Base-by-base conservation (phyloP, 2,329 filamentous ascomycete genomes). In the Stachybotrys chlorohalonatus region DNA sequence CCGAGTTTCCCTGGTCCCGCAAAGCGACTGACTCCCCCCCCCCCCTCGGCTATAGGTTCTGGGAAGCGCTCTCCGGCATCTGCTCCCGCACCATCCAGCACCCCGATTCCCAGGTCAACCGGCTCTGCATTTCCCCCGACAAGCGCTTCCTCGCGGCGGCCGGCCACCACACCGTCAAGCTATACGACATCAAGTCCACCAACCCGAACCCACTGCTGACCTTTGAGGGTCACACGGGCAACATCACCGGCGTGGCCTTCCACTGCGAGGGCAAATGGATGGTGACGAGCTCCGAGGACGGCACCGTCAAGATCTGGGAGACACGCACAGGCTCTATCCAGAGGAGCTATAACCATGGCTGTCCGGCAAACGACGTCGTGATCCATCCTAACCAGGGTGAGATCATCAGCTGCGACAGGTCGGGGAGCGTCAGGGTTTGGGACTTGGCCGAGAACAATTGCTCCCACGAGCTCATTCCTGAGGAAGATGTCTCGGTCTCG, bases 221-320 rank as follows among this genome's bases (percentile, higher is more conserved):
- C 17, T 97, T 99, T 65, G 93, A 97, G 68, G 94, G 94, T 47
- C 94, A 99, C 73, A 94, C 90, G 11, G 90, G 86, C 61, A 99
- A 99, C 66, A 87, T 99, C 68, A 99, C 94, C 0, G 94, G 94
- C 48, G 89, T 99, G 50, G 92, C 92, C 11, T 99, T 99, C 69
- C 94, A 99, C 71, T 97, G 93, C 70, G 94, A 99, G 72, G 92
- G 93, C 11, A 99, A 99, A 75, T 99, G 94, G 94, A 96, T 99
- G 89, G 94, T 97, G 16, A 99, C 94, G 9, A 95, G 89, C 70
- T 95, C 90, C 50, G 94, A 99, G 72, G 94, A 99, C 67, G 90
- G 92, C 64, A 95, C 90, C 0, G 92, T 96, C 66, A 95, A 95
- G 78, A 95, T 96, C 59, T 96, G 92, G 92, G 93, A 96, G 69